A percentile compares a stretch with the other conserved stretches of the same genome.
Evolutionary conservation across 1,139 yeast species (phyloP).

Genomic region (Yamadazyma conglobata): DNA sequence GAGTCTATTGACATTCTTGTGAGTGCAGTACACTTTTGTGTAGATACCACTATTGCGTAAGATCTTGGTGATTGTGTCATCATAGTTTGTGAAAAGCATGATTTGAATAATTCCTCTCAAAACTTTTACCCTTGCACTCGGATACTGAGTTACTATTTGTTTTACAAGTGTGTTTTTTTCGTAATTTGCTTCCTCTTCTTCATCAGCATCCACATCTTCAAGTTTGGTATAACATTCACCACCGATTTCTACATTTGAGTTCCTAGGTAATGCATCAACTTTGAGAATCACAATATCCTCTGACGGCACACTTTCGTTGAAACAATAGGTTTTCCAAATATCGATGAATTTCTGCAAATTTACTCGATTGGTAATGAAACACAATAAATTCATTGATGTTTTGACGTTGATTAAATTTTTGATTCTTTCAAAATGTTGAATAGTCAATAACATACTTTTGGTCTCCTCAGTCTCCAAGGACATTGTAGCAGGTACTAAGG

Average conservation of each 20-base stretch:
- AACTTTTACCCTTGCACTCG: constrained; percentile 2
- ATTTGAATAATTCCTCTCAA: constrained; percentile 9
- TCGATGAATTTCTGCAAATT: constrained; percentile 26
- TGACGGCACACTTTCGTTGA: constrained; percentile 13
- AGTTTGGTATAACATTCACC: constrained; percentile 48
- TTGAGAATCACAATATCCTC: constrained; percentile 48
- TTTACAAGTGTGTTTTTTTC: constrained; percentile 13
- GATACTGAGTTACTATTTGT: constrained; percentile 2
- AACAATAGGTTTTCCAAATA: constrained; percentile 39
- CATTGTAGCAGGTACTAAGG: constrained; percentile 74
- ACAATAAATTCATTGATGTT: constrained; percentile 45
- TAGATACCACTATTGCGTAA: constrained; percentile 5
- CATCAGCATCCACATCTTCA: constrained; percentile 37
- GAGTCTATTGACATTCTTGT: constrained; percentile 2
- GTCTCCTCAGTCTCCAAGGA: constrained; percentile 25
- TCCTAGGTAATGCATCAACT: constrained; percentile 63
- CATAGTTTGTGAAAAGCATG: constrained; percentile 8
- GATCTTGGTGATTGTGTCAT: constrained; percentile 12
- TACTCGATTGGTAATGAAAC: constrained; percentile 44
- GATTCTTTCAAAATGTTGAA: constrained; percentile 73
- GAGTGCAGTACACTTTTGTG: constrained; percentile 10
- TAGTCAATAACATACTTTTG: constrained; percentile 41
- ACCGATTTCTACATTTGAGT: constrained; percentile 78
- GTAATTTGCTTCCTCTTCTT: constrained; percentile 30
- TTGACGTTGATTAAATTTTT: constrained; percentile 49